Conservation (phyloP, 2,329 filamentous ascomycete genomes). For the Cytospora mali region DNA sequence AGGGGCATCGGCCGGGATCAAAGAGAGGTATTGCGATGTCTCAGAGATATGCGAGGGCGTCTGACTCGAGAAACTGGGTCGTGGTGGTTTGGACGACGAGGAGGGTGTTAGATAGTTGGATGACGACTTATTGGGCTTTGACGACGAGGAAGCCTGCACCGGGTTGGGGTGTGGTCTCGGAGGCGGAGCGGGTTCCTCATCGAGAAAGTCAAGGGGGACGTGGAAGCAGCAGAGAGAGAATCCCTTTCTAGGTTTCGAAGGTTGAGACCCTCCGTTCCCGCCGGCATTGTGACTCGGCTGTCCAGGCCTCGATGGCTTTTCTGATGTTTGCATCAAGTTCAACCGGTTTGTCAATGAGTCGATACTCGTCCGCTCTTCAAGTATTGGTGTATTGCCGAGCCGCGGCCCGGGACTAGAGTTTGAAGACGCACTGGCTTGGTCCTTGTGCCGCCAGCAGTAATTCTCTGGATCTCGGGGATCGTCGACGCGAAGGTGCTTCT, state of each 20-base stretch:
- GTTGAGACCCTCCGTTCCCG: background rate
- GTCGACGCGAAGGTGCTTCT: conserved; percentile 41
- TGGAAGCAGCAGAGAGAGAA: conserved; percentile 55
- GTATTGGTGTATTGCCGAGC: conserved; percentile 51
- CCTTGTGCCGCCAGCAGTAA: conserved; percentile 95
- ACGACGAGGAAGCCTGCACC: conserved; percentile 40
- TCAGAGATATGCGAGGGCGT: conserved; percentile 36
- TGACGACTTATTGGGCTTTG: conserved; percentile 33
- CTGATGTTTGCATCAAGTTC: conserved; percentile 67
- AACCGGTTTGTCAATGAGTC: conserved; percentile 84
- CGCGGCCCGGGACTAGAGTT: conserved; percentile 50
- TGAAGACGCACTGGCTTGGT: conserved; percentile 66
- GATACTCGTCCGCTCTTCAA: conserved; percentile 73
- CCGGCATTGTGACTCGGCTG: background rate
- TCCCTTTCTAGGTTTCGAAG: conserved; percentile 37
- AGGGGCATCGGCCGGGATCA: conserved; percentile 70
- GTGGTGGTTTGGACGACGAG: conserved; percentile 34
- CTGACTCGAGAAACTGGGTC: conserved; percentile 29
- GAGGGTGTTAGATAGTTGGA: too few relatives aligned
- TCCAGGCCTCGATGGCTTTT: conserved; percentile 28
- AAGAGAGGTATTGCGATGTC: conserved; percentile 56
- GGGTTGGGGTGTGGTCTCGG: conserved; percentile 51
- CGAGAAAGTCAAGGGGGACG: conserved; percentile 41
- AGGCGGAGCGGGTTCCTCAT: conserved; percentile 44
- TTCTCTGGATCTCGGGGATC: conserved; percentile 62